These are phyloP conservation scores for Trichoderma arundinaceum DNA, from an alignment of 2,329 filamentous ascomycete species.

Conservation along the genomic window DNA sequence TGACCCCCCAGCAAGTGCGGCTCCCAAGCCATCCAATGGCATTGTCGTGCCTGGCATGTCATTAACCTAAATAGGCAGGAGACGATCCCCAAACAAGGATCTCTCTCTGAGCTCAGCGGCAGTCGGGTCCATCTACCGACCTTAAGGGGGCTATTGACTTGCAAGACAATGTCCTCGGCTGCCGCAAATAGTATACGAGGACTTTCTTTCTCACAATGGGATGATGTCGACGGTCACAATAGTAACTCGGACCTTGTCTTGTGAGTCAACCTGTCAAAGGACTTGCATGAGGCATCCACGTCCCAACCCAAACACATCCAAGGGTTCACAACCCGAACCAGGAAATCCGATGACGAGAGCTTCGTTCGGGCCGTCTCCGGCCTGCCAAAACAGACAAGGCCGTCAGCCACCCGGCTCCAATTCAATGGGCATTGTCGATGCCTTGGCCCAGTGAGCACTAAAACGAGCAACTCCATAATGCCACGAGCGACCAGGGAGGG, in stretches of 20 bases:
- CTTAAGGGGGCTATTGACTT: neutral
- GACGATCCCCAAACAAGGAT: conserved; percentile 1
- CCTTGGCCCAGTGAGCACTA: conserved; percentile 20
- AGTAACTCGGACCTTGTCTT: too few relatives aligned
- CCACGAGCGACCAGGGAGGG: neutral
- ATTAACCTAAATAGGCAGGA: conserved; percentile 27
- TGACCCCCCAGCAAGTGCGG: neutral
- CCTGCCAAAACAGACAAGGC: neutral
- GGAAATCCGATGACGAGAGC: neutral
- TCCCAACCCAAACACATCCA: too few relatives aligned
- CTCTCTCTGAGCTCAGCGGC: neutral
- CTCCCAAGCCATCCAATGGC: conserved; percentile 7
- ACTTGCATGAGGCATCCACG: too few relatives aligned
- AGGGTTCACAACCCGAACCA: neutral
- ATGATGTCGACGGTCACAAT: neutral
- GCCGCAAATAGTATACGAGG: too few relatives aligned
- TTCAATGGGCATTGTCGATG: neutral
- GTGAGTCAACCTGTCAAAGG: too few relatives aligned
- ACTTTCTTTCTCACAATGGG: neutral
- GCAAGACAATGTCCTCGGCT: too few relatives aligned
- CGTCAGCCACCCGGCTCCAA: neutral
- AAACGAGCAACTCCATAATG: conserved; percentile 18
- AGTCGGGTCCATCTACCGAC: conserved; percentile 16
- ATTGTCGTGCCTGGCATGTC: conserved; percentile 15
- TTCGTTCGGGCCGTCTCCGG: neutral